Percentiles rank a stretch among this genome's conserved stretches.
These are phyloP conservation scores for Schrenkiella parvula DNA, from an alignment of 345 rosid genomes.

Conservation along the genomic window DNA sequence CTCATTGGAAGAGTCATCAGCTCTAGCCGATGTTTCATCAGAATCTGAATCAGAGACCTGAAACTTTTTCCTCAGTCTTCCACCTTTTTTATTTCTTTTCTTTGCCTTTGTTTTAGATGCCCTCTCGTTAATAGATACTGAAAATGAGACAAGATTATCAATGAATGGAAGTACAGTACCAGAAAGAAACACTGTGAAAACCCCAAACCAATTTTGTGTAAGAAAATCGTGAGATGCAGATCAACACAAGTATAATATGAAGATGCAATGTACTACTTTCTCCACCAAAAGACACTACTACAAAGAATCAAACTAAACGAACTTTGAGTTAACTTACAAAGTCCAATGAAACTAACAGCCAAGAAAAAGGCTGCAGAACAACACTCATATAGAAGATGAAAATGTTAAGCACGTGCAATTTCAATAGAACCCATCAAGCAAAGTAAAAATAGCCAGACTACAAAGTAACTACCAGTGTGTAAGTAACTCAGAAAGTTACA, in stretches of 20 bases:
- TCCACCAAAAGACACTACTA: not conserved
- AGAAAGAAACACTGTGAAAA: not conserved
- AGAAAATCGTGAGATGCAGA: not conserved
- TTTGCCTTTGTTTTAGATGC: conserved; percentile 19
- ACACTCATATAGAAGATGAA: not conserved
- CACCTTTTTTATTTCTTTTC: conserved; percentile 25
- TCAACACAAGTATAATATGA: not conserved
- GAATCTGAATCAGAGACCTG: conserved; percentile 45
- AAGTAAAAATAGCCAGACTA: not conserved
- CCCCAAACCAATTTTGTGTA: not conserved
- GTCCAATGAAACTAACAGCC: not conserved
- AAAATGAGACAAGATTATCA: not conserved
- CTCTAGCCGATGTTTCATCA: conserved; percentile 25
- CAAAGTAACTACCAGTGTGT: not conserved
- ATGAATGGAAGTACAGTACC: not conserved
- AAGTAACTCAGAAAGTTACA: not conserved
- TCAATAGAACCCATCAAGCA: not conserved
- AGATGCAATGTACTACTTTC: no score
- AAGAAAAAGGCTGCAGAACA: not conserved
- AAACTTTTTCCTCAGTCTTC: conserved; percentile 47
- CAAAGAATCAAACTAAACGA: not conserved
- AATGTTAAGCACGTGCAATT: not conserved
- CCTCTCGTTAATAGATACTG: conserved; percentile 32
- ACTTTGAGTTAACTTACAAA: not conserved
- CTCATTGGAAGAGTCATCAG: conserved; percentile 4